Evolutionary conservation across 768 basidiomycete genomes (phyloP), one percentile per base, ranked within the genome.

Genomic region (Podaxis carcinomalis): DNA sequence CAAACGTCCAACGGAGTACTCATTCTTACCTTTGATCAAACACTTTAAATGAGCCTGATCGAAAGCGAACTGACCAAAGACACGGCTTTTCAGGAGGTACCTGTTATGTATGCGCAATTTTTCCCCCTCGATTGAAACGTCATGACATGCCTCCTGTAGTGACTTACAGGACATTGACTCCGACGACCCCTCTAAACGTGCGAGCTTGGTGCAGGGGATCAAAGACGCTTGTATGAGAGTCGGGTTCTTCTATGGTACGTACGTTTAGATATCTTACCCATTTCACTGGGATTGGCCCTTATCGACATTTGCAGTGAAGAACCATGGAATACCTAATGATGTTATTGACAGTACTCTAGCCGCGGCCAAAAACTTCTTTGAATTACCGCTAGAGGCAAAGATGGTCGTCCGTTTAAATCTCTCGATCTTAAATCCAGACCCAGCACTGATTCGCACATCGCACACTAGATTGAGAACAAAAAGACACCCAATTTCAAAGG

Each of bases 211-310:
- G 0, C 67, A 74, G 23, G 72, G 83, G 64, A 80, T 95, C 46
- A 78, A 88, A 56, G 80, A 89, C 64, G 92, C 93, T 0, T 93
- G 90, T 65, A 85, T 91, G 58, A 80, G 83, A 55, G 90, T 91
- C 5, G 93, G 93, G 1, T 94, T 95, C 70, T 90, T 95, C 71
- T 95, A 94, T 67, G 83, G 89, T 89, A 5, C 36, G 25, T 27
- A 6, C 14, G 35, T 44, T 7, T 40, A 9, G 21, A 7, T 11
- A 32, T 44, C 19, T 0, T 39, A 32, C 32, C 32, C 19, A 19
- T 3, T 44, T 49, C 14, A 2, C 47, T 49, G 11, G 13, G 47
- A 27, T 25, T 23, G 19, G 10, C 19, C 11, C 11, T 23, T 23
- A 49, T 25, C 21, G 11, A 16, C 25, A 2, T 25, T 5, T 46